Conservation (phyloP, 2,329 filamentous ascomycete species). For the Magnaporthiopsis poae region DNA sequence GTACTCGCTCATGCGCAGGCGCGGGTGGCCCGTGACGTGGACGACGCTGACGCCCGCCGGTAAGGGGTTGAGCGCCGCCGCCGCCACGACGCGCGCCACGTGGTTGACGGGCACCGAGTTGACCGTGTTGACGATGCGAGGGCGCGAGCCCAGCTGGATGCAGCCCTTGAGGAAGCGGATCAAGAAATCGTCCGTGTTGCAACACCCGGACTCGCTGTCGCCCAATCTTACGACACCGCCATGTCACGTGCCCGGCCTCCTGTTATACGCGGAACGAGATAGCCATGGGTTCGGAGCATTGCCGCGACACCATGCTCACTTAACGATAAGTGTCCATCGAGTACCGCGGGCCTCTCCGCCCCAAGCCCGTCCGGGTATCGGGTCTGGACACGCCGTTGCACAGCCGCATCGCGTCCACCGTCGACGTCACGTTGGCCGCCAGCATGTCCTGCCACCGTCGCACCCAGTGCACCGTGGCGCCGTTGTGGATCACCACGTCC, state of each 20-base stretch:
- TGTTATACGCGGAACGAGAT: no score
- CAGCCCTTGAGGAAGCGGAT: constrained; percentile 81
- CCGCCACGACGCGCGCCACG: constrained; percentile 70
- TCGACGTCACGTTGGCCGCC: constrained; percentile 69
- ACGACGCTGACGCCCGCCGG: constrained; percentile 40
- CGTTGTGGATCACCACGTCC: constrained; percentile 74
- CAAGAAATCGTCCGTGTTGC: constrained; percentile 81
- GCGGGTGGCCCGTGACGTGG: constrained; percentile 71
- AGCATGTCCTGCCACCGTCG: constrained; percentile 63
- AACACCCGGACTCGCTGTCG: constrained; percentile 58
- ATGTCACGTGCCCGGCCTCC: no score
- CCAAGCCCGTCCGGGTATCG: no score
- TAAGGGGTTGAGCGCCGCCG: constrained; percentile 57
- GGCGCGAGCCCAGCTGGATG: constrained; percentile 63
- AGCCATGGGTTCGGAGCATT: no score
- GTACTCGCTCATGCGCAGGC: constrained; percentile 68
- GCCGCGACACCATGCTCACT: no score
- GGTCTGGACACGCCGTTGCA: no score
- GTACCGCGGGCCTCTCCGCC: no score
- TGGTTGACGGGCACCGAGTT: constrained; percentile 84
- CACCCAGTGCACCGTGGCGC: constrained; percentile 74
- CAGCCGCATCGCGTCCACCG: constrained; percentile 64
- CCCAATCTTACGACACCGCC: no score
- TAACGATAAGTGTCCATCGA: no score
- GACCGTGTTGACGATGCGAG: constrained; percentile 73